Conservation (phyloP, 2,329 filamentous ascomycete genomes). For the Cladosporium velox region DNA sequence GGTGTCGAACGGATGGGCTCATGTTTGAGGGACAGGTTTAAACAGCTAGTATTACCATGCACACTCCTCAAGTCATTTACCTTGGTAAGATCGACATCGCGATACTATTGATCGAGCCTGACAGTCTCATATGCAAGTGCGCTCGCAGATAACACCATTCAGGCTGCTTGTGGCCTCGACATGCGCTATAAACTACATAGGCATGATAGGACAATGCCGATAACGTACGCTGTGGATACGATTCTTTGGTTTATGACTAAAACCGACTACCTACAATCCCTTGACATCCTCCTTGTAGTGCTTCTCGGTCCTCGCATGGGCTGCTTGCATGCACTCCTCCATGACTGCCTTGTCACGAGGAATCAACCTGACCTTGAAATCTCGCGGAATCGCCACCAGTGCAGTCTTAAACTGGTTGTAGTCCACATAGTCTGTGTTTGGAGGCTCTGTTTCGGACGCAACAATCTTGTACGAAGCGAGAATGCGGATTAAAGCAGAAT, state of each 20-base stretch:
- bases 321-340: constrained; percentile 42
- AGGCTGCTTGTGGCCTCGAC: too few species aligned
- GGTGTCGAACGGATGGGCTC: constrained; percentile 33
- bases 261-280: background rate
- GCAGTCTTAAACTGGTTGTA: constrained; percentile 63
- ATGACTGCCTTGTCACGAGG: constrained; percentile 49
- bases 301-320: constrained; percentile 40
- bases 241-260: too few species aligned
- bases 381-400: constrained; percentile 59
- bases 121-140: background rate
- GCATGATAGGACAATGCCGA: too few species aligned
- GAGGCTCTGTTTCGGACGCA: constrained; percentile 51
- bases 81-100: too few species aligned
- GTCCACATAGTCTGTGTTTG: constrained; percentile 63
- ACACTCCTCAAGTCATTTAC: background rate
- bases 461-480: constrained; percentile 54
- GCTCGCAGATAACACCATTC: too few species aligned
- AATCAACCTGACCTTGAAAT: constrained; percentile 60
- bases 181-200: too few species aligned
- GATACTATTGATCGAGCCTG: too few species aligned
- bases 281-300: constrained; percentile 30
- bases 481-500: constrained; percentile 53
- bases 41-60: background rate
- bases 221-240: too few species aligned
- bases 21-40: constrained; percentile 24